Evolutionary conservation across 2,329 filamentous ascomycete species (phyloP).

Genomic region (Cladobotryum mycophilum): DNA sequence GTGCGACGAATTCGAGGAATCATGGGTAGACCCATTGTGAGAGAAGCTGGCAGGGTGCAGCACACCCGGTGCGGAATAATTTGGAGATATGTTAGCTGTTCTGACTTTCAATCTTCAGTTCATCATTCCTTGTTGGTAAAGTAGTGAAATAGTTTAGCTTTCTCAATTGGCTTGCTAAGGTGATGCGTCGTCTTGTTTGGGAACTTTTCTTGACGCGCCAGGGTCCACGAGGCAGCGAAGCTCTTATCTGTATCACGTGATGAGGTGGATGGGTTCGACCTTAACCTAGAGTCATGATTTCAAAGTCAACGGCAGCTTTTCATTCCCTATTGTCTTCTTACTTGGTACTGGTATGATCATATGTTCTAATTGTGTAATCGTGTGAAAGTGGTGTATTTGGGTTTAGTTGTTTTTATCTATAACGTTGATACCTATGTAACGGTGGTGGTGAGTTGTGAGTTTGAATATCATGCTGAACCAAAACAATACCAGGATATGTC

Average conservation of each 20-base stretch:
- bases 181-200: constrained; percentile 1
- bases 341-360: no score
- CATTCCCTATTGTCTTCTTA: no score
- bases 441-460: no score
- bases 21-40: constrained; percentile 27
- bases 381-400: no score
- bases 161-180: neutral
- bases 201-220: constrained; percentile 11
- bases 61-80: constrained; percentile 8
- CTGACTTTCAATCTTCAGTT: neutral
- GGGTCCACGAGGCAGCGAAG: constrained; percentile 5
- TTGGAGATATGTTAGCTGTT: neutral
- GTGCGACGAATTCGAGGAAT: constrained; percentile 40
- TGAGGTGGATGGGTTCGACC: neutral
- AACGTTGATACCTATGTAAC: no score
- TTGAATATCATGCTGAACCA: no score
- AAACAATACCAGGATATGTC: no score
- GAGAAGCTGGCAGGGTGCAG: constrained; percentile 3
- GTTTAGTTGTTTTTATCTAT: no score
- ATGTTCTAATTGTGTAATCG: no score
- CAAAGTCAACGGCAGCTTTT: no score
- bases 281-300: no score
- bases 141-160: neutral
- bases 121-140: neutral
- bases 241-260: constrained; percentile 8